Percentiles rank a stretch among this genome's conserved stretches.
Conservation (phyloP, 2,329 filamentous ascomycete genomes). For the Aspergillus udagawae region DNA sequence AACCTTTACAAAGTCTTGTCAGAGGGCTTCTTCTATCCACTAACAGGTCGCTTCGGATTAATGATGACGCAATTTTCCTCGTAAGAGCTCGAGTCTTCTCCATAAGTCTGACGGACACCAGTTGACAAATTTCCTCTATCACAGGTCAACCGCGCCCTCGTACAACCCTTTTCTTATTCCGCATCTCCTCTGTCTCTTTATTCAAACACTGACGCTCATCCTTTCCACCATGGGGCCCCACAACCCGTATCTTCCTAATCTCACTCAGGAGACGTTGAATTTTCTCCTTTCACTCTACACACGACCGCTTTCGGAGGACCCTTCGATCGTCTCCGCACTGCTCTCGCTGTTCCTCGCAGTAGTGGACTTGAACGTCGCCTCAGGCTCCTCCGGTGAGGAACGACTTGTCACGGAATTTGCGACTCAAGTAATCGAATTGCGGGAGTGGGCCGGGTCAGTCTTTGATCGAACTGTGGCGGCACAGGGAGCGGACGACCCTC, state of each 20-base stretch:
- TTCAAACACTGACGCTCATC: constrained; percentile 81
- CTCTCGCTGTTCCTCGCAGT: constrained; percentile 75
- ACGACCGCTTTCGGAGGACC: constrained; percentile 53
- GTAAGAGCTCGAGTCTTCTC: constrained; percentile 27
- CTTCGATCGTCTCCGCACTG: constrained; percentile 66
- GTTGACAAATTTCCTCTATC: constrained; percentile 11
- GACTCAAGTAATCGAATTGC: constrained; percentile 75
- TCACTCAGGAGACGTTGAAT: constrained; percentile 81
- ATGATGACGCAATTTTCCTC: constrained; percentile 52
- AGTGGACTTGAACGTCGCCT: constrained; percentile 68
- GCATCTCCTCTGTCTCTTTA: constrained; percentile 70
- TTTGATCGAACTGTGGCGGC: constrained; percentile 57
- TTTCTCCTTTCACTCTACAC: constrained; percentile 68
- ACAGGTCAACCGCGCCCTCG: constrained; percentile 31
- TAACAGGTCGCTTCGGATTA: constrained; percentile 75
- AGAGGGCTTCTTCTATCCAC: constrained; percentile 77
- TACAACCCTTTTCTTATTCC: constrained; percentile 67
- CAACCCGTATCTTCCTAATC: constrained; percentile 68
- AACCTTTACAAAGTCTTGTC: constrained; percentile 72
- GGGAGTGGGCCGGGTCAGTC: constrained; percentile 76
- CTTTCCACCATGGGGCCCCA: constrained; percentile 79
- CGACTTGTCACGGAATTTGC: constrained; percentile 70
- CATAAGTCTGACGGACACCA: neutral
- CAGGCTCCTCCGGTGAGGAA: constrained; percentile 53
- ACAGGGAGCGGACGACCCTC: constrained; percentile 47